Conservation (phyloP, 2,329 filamentous ascomycete species). For the Fusarium metavorans region DNA sequence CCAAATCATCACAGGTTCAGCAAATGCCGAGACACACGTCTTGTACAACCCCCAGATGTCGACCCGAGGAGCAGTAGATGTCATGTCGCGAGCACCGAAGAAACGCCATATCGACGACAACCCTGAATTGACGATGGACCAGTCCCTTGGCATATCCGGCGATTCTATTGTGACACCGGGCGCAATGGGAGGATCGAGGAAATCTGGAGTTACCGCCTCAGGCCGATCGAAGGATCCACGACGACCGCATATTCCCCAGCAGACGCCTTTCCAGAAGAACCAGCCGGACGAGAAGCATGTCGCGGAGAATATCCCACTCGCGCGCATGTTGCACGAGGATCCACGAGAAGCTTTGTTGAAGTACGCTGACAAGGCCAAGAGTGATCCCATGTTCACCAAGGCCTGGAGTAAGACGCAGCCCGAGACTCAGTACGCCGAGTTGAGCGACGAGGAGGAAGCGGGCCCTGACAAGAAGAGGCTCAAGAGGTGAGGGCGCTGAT, state of each 20-base stretch:
- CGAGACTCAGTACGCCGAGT: constrained; percentile 87
- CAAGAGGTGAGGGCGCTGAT: constrained; percentile 59
- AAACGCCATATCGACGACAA: constrained; percentile 96
- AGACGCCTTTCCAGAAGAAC: constrained; percentile 90
- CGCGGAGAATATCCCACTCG: constrained; percentile 87
- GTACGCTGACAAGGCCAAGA: constrained; percentile 93
- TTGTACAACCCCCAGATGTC: constrained; percentile 92
- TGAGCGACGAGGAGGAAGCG: constrained; percentile 86
- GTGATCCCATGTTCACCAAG: constrained; percentile 93
- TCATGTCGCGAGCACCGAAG: constrained; percentile 95
- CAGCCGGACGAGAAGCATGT: constrained; percentile 93
- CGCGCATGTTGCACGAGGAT: constrained; percentile 95
- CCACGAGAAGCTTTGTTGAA: constrained; percentile 93
- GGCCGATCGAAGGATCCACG: constrained; percentile 83
- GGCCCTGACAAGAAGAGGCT: constrained; percentile 75
- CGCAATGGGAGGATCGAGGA: constrained; percentile 63
- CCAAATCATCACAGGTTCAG: constrained; percentile 94
- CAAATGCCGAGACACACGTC: constrained; percentile 88
- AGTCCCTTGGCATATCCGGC: constrained; percentile 82
- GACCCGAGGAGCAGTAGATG: constrained; percentile 81
- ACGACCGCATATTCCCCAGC: constrained; percentile 83
- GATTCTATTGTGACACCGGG: constrained; percentile 83
- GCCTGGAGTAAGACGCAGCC: constrained; percentile 95
- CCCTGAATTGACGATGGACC: constrained; percentile 85
- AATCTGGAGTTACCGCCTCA: constrained; percentile 79